phyloP scores from a whole-genome alignment of 2,329 filamentous ascomycete genomes.

The Aspergillus novofumigatus region DNA sequence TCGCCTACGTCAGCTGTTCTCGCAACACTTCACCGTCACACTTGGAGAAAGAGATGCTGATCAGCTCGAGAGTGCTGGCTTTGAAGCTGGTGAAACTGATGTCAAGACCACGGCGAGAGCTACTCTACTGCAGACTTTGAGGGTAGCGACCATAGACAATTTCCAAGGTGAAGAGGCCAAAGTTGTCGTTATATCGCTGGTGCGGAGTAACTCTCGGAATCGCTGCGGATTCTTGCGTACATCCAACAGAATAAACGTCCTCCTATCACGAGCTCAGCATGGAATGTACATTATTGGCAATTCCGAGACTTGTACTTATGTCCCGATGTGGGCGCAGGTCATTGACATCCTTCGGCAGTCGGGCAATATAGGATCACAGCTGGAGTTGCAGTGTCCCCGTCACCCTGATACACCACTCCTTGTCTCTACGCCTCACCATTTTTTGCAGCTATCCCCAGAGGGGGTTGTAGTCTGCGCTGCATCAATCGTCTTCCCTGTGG shows the following conservation, averaged over 20 bases:
- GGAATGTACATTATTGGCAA: constrained; percentile 71
- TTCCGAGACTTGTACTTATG: constrained; percentile 50
- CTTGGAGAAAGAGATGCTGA: constrained; percentile 61
- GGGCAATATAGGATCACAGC: constrained; percentile 46
- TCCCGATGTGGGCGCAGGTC: constrained; percentile 63
- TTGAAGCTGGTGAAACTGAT: constrained; percentile 17
- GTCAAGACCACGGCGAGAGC: constrained; percentile 29
- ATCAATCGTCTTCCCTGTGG: constrained; percentile 42
- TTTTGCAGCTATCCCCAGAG: constrained; percentile 54
- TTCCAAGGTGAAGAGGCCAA: constrained; percentile 76
- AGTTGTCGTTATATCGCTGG: constrained; percentile 65
- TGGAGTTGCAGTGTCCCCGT: constrained; percentile 58
- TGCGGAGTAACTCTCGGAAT: constrained; percentile 60
- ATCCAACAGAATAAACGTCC: constrained; percentile 65
- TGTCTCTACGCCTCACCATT: constrained; percentile 55
- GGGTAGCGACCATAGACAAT: constrained; percentile 66
- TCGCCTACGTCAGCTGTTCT: constrained; percentile 39
- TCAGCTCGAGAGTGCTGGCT: constrained; percentile 44
- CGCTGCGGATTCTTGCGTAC: constrained; percentile 64
- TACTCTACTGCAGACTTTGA: constrained; percentile 47
- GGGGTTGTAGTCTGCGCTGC: constrained; percentile 58
- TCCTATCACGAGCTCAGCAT: constrained; percentile 62
- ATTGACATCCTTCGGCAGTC: constrained; percentile 47
- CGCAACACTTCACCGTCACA: constrained; percentile 54
- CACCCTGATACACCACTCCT: constrained; percentile 52